phyloP scores from a whole-genome alignment of 371 early-diverging fungal species.

The Zychaea mexicana region DNA sequence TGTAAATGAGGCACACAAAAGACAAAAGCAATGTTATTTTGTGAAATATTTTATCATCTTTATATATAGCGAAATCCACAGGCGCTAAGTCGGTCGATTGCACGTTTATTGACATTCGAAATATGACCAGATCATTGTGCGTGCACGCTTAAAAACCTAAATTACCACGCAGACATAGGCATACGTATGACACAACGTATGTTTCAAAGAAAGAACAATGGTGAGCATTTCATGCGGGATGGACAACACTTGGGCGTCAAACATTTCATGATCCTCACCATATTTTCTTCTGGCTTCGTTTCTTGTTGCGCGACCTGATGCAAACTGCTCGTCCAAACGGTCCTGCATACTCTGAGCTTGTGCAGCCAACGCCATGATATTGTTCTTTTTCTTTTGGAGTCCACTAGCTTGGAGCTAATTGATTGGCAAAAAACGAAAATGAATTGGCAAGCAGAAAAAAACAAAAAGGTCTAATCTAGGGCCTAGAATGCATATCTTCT shows the following conservation, averaged over 20 bases:
- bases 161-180: background rate
- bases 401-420: constrained; percentile 41
- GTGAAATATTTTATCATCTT: background rate
- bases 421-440: background rate
- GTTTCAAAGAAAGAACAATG: background rate
- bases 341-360: constrained; percentile 72
- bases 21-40: background rate
- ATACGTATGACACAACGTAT: too few species aligned
- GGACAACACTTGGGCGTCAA: background rate
- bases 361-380: constrained; percentile 77
- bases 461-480: too few species aligned
- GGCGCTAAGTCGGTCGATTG: background rate
- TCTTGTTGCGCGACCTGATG: constrained; percentile 62
- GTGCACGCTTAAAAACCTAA: constrained; percentile 7
- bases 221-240: background rate
- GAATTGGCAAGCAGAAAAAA: background rate
- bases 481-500: background rate
- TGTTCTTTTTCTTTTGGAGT: constrained; percentile 73
- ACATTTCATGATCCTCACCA: constrained; percentile 36
- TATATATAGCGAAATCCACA: background rate
- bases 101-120: constrained; percentile 2
- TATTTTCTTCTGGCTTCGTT: constrained; percentile 74
- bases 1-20: too few species aligned
- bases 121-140: background rate
- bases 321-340: constrained; percentile 66